phyloP scores from a whole-genome alignment of 345 rosid species.

The Heritiera littoralis region DNA sequence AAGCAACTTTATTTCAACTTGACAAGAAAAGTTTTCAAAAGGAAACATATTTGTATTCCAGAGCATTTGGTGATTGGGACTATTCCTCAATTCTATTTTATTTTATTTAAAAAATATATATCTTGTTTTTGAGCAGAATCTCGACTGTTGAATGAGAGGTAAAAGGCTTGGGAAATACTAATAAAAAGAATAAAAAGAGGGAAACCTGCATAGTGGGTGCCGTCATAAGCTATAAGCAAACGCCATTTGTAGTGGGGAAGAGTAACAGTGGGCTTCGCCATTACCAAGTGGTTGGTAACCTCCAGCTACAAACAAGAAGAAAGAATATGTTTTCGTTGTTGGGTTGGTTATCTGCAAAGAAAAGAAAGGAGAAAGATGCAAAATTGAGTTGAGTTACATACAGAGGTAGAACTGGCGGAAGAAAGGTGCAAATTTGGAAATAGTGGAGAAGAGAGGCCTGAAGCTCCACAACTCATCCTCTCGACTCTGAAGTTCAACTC shows the following conservation, averaged over 20 bases:
- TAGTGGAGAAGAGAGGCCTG: conserved; percentile 39
- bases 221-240: conserved; percentile 77
- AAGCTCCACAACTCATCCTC: conserved; percentile 40
- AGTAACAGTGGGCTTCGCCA: conserved; percentile 30
- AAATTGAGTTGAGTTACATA: neutral
- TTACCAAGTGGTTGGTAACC: conserved; percentile 25
- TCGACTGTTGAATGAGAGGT: neutral
- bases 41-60: neutral
- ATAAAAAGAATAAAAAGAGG: neutral
- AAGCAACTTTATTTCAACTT: neutral
- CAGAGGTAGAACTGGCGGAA: conserved; percentile 21
- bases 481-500: neutral
- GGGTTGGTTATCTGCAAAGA: neutral
- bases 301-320: conserved; percentile 6
- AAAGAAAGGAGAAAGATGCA: too few relatives aligned
- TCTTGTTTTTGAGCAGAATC: neutral
- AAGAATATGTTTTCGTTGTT: neutral
- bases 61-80: neutral
- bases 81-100: too few relatives aligned
- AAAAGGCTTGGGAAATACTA: neutral
- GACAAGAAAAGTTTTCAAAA: neutral
- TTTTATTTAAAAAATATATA: too few relatives aligned
- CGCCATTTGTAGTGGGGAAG: conserved; percentile 67
- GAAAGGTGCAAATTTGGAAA: conserved; percentile 25
- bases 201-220: conserved; percentile 73